phyloP scores from a whole-genome alignment of 805 yeast species.

The Pichia insulana region DNA sequence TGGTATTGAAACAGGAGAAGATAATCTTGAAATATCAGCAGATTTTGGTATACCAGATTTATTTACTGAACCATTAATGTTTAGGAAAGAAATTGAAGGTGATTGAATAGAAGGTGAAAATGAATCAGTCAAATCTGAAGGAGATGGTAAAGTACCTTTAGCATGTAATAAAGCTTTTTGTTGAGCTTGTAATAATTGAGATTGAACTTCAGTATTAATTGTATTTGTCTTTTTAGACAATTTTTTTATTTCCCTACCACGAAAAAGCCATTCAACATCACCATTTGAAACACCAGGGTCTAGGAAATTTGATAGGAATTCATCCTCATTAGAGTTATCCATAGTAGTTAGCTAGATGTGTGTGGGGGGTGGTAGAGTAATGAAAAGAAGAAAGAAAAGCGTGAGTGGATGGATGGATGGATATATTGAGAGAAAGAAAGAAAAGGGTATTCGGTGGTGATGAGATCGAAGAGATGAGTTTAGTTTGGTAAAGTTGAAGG shows the following conservation, averaged over 20 bases:
- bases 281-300: conserved; percentile 55
- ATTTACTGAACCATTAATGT: not conserved
- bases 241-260: conserved; percentile 61
- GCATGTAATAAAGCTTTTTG: conserved; percentile 16
- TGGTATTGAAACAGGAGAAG: conserved; percentile 1
- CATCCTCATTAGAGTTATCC: not conserved
- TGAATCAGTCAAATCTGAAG: not conserved
- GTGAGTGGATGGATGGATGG: no score
- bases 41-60: no score
- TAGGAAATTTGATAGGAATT: not conserved
- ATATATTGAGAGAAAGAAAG: no score
- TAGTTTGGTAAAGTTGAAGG: no score
- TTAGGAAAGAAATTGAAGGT: not conserved
- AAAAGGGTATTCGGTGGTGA: no score
- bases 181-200: conserved; percentile 24
- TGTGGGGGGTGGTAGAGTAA: no score
- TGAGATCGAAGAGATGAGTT: no score
- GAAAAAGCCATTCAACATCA: conserved; percentile 78
- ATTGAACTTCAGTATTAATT: conserved; percentile 24
- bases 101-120: not conserved
- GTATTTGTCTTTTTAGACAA: conserved; percentile 33
- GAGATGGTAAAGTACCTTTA: conserved; percentile 1
- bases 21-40: no score
- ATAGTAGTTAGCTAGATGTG: no score
- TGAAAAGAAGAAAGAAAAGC: no score